Evolutionary conservation across 257 asterid species (phyloP), one percentile per base, ranked within the genome.

Genomic region (Sherardia arvensis): DNA sequence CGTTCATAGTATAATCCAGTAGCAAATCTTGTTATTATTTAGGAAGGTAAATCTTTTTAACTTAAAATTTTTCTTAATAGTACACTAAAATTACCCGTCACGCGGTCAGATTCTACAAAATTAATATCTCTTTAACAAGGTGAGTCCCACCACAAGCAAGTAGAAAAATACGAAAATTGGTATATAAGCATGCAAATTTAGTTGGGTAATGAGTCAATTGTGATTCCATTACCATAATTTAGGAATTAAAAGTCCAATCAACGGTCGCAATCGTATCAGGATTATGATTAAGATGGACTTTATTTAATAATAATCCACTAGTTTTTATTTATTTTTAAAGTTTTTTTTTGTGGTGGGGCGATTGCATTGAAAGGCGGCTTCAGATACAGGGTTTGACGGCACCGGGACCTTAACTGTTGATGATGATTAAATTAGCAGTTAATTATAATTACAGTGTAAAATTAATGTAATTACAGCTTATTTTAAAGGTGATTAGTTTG

Each of bases 321-420:
- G 14, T 51, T 53, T 10, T 53, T 53, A 9, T 5, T 53, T 51
- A 3, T 23, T 53, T 9, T 22, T 53, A 2, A 33, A 33, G 7
- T 20, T 18, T 7, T 20, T 48, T 20, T 11, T 53, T 28, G 58
- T 9, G 58, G 56, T 49, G 17, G 5, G 17, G 7, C 9, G 60
- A 7, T 43, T 23, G 60, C 34, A 69, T n/a, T 27, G 38, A 48
- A 61, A 61, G 73, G 73, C 73, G 58, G 73, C 68, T 53, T 9
- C n/a, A 23, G 53, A 29, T 18, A 60, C 66, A 32, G 66, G 33
- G 11, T 18, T 14, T 27, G 61, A 22, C 20, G 67, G 67, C 25
- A n/a, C 53, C 5, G 9, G 10, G 43, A 34, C 3, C n/a, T 14
- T 18, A 20, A 7, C 4, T 49, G 22, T 1, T n/a, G 14, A 49